Evolutionary conservation across 345 rosid genomes (phyloP).

Genomic region (Diplotaxis tenuifolia): DNA sequence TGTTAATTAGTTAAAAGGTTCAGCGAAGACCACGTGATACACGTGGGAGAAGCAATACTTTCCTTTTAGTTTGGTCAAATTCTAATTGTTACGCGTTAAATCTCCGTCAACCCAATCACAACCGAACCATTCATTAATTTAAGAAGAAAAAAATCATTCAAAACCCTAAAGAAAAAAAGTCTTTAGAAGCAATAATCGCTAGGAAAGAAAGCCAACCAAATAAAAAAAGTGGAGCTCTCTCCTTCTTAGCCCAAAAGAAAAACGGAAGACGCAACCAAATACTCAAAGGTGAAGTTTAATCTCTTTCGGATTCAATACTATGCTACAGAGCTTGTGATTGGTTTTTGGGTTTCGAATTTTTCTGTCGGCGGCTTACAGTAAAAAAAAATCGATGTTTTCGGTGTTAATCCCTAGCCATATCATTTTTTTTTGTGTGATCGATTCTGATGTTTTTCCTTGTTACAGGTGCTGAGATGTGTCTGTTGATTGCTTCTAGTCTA

Average conservation of each 20-base stretch:
- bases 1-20: not conserved
- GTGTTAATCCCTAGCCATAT: not conserved
- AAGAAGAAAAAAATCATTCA: not conserved
- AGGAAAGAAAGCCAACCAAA: not conserved
- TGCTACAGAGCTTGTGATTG: not conserved
- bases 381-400: not conserved
- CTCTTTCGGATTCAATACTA: not conserved
- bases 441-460: not conserved
- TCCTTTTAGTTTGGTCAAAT: not conserved
- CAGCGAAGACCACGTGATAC: not conserved
- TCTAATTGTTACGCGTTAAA: not conserved
- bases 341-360: not conserved
- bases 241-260: not conserved
- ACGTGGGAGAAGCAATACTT: not conserved
- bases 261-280: not conserved
- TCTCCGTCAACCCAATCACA: not conserved
- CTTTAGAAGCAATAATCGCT: not conserved
- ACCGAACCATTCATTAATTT: not conserved
- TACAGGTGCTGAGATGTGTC: constrained; percentile 38
- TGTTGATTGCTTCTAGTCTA: constrained; percentile 38
- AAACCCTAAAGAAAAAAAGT: constrained; percentile 1
- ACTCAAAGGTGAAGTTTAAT: constrained; percentile 1
- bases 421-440: not conserved
- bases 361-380: not conserved
- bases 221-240: not conserved